These are phyloP conservation scores for Hanseniaspora meyeri DNA, from an alignment of 805 yeast genomes.

Conservation along the genomic window DNA sequence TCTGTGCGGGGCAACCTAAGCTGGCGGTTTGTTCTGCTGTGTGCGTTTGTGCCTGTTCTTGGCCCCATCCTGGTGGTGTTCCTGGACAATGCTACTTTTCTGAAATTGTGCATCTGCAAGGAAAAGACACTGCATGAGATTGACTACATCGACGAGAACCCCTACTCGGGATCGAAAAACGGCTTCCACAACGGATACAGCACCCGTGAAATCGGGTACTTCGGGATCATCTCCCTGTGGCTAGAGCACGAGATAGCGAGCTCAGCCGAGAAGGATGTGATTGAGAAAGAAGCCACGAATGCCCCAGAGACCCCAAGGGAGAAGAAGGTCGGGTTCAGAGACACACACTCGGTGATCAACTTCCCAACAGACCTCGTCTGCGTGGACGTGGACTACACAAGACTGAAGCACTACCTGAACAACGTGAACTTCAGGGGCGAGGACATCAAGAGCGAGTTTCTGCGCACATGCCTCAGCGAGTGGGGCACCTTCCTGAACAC, in stretches of 20 bases:
- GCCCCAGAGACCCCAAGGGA: background rate
- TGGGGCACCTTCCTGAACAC: background rate
- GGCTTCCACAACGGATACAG: background rate
- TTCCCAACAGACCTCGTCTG: background rate
- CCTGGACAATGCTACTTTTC: background rate
- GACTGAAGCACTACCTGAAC: conserved; percentile 7
- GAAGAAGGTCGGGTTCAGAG: conserved; percentile 4
- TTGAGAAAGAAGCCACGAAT: background rate
- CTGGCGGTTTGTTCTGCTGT: background rate
- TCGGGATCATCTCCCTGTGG: conserved; percentile 2
- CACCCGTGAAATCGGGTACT: conserved; percentile 5
- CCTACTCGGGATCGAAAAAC: background rate
- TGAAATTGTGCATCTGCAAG: conserved; percentile 1
- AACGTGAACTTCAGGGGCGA: background rate
- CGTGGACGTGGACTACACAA: conserved; percentile 8
- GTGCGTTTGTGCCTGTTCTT: background rate
- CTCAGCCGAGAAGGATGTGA: no score
- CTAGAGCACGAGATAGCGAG: background rate
- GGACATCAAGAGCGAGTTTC: background rate
- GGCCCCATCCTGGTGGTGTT: background rate
- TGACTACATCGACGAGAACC: background rate
- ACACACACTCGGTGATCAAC: background rate
- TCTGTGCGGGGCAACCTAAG: background rate
- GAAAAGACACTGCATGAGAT: background rate
- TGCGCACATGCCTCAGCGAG: background rate